Percentiles rank a stretch among this genome's conserved stretches.
phyloP scores from a whole-genome alignment of 1,139 yeast genomes.

The Chernovozyma aurita region DNA sequence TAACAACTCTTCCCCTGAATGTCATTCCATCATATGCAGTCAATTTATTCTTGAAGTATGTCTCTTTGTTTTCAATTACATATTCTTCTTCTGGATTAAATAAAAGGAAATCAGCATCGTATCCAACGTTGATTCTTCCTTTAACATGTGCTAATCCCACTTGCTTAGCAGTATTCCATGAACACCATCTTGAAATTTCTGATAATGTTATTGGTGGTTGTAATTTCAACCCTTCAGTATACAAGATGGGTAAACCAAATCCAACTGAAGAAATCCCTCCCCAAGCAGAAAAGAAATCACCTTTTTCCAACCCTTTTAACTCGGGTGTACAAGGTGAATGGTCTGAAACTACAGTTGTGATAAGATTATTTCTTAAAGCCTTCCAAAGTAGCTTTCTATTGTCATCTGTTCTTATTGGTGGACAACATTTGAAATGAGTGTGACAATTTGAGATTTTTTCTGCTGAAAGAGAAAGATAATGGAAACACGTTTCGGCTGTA shows the following conservation, averaged over 20 bases:
- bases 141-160: conserved; percentile 71
- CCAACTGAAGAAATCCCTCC: conserved; percentile 97
- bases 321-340: conserved; percentile 97
- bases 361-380: conserved; percentile 59
- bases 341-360: conserved; percentile 88
- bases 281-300: conserved; percentile 92
- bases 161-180: conserved; percentile 78
- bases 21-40: conserved; percentile 78
- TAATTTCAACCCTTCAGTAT: conserved; percentile 64
- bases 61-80: conserved; percentile 51
- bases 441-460: conserved; percentile 71
- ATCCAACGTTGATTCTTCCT: conserved; percentile 68
- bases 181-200: conserved; percentile 75
- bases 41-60: conserved; percentile 77
- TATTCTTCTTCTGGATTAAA: conserved; percentile 64
- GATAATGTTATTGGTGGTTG: conserved; percentile 49
- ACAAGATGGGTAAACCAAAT: conserved; percentile 75
- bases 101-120: conserved; percentile 82
- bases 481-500: conserved; percentile 92
- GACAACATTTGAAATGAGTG: conserved; percentile 89
- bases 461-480: conserved; percentile 72
- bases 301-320: conserved; percentile 71
- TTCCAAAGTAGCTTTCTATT: conserved; percentile 74
- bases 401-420: conserved; percentile 76
- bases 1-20: conserved; percentile 68